These are phyloP conservation scores for Zygosaccharomyces pseudobailii DNA, from an alignment of 1,139 yeast genomes.

Conservation along the genomic window DNA sequence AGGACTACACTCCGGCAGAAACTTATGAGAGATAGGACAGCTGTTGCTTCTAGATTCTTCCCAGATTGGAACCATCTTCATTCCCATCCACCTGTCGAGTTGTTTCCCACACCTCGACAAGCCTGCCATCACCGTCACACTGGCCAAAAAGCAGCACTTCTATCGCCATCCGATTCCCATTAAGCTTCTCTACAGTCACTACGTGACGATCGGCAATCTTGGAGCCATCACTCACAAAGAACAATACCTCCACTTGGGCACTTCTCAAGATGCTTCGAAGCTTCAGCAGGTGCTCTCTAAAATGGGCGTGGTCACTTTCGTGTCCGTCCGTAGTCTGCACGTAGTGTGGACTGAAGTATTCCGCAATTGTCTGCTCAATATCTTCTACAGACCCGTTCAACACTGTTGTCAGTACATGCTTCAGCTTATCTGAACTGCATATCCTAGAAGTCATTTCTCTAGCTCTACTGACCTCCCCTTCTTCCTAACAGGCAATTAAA, in stretches of 20 bases:
- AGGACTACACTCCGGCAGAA: no score
- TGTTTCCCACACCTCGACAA: neutral
- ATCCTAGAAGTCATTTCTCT: no score
- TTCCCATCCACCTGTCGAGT: neutral
- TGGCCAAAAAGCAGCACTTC: neutral
- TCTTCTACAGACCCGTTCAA: neutral
- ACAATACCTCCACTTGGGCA: neutral
- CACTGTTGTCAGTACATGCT: neutral
- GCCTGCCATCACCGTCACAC: neutral
- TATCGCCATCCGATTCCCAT: neutral
- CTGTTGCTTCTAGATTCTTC: neutral
- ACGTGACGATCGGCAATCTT: neutral
- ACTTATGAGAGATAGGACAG: neutral
- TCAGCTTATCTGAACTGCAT: neutral
- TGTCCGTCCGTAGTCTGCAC: neutral
- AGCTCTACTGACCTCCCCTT: no score
- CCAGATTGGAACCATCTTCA: neutral
- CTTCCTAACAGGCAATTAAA: no score
- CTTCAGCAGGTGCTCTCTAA: neutral
- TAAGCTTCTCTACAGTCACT: neutral
- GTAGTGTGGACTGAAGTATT: neutral
- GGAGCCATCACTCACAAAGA: neutral
- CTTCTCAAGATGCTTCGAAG: neutral
- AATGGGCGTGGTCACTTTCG: neutral
- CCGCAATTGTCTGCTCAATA: neutral